Base-by-base conservation (phyloP, 345 rosid species). In the Leavenworthia alabamica region DNA sequence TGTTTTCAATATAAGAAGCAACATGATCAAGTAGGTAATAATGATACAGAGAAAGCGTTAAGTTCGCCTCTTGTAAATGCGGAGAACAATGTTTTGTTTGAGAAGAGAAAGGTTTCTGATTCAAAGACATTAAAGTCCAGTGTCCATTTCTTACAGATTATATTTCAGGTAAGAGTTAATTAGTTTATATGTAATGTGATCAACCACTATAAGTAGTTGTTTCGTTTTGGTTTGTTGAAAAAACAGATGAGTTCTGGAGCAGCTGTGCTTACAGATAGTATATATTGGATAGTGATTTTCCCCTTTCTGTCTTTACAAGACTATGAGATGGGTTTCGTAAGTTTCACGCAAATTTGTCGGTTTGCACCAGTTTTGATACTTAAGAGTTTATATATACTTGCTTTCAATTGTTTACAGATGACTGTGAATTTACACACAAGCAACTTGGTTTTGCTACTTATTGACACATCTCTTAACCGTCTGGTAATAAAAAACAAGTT, bases 151-250 rank as follows among this genome's bases (percentile, higher is more conserved):
- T 85, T 88, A 19, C 81, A 82, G 67, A 75, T 79, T 64, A 71
- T 82, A 47, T 88, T 75, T 71, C 96, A 85, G 92, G 90, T 81
- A n/a, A n/a, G n/a, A n/a, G n/a, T n/a, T n/a, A n/a, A n/a, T n/a
- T n/a, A n/a, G n/a, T n/a, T n/a, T n/a, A n/a, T n/a, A n/a, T n/a
- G n/a, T n/a, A n/a, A n/a, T n/a, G n/a, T n/a, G n/a, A n/a, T n/a
- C n/a, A n/a, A n/a, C n/a, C n/a, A n/a, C n/a, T n/a, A n/a, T n/a
- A n/a, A n/a, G n/a, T n/a, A n/a, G n/a, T n/a, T n/a, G n/a, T n/a
- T n/a, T n/a, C n/a, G 55, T 27, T 49, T 59, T 64, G 17, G 43
- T 58, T 56, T 57, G 44, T 43, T 20, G 22, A 20, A 20, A 20
- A 20, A 20, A 73, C 77, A 85, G 90, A 75, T 71, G 52, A 70